phyloP scores from a whole-genome alignment of 306 rosid genomes.

The Cicer pinnatifidum region DNA sequence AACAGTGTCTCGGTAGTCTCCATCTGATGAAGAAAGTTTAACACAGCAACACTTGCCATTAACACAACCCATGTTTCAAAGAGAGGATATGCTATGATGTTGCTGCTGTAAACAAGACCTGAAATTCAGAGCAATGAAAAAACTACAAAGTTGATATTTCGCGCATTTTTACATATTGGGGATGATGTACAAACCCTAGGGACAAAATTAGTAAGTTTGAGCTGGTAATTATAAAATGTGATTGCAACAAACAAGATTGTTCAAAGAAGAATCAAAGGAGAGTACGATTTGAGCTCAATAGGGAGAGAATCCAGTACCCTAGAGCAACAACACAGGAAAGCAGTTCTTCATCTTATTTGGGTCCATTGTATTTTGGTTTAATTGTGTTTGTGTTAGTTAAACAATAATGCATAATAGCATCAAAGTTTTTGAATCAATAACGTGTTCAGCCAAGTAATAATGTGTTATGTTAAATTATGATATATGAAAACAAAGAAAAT shows the following conservation, averaged over 20 bases:
- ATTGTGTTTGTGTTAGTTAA: too few relatives aligned
- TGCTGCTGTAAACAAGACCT: not conserved
- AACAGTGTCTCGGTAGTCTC: constrained; percentile 49
- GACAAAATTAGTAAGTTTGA: constrained; percentile 5
- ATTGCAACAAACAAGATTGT: not conserved
- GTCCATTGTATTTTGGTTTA: too few relatives aligned
- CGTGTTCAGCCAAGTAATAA: too few relatives aligned
- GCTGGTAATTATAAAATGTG: not conserved
- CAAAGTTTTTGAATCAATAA: too few relatives aligned
- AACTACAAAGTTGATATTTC: constrained; percentile 2
- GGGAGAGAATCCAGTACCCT: not conserved
- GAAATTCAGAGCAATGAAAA: not conserved
- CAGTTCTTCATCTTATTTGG: too few relatives aligned
- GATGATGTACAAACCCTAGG: constrained; percentile 35
- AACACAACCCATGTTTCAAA: constrained; percentile 77
- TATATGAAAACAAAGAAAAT: too few relatives aligned
- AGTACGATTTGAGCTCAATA: not conserved
- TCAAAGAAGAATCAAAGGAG: not conserved
- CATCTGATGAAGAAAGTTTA: constrained; percentile 52
- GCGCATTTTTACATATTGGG: constrained; percentile 2
- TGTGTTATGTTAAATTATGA: too few relatives aligned
- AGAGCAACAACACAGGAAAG: too few relatives aligned
- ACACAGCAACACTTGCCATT: constrained; percentile 69
- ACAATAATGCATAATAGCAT: too few relatives aligned
- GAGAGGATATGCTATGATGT: not conserved